Base-by-base conservation (phyloP, 1,139 yeast species). In the Blastobotrys elegans region DNA sequence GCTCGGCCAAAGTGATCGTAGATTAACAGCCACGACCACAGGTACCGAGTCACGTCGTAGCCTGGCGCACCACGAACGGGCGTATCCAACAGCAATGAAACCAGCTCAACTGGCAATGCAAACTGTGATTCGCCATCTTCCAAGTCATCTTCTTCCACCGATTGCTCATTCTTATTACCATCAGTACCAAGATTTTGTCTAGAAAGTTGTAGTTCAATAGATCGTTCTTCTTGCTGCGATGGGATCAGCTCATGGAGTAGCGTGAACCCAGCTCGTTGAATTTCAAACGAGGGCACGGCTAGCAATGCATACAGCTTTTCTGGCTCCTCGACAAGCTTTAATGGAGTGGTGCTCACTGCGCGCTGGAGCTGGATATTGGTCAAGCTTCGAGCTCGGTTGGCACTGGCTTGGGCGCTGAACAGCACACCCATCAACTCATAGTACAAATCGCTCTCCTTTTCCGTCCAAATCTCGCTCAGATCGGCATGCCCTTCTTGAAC, bases 1-100 rank as follows among this genome's bases (percentile, higher is more conserved):
- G 85, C 76, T 50, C 81, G 80, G 47, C 77, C 75, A 60, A 89
- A 85, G 61, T 80, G 81, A 27, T 69, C 70, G 54, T 85, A 74
- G 0, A 85, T 64, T 48, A 87, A 66, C 49, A 69, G 68, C 95
- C 96, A 89, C 39, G 80, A 70, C 81, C 88, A 81, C 40, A 86
- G 59, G 59, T 77, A 85, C 20, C 59, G 29, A 29, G 51, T 26
- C 35, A 67, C 41, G 42, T 60, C 46, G 47, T 51, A 48, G 14
- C 46, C 46, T 4, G 54, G 52, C 16, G 51, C 55, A 24, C 51
- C 50, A 4, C 54, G 53, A 5, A 45, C 44, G 1, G 66, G 62
- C 11, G 51, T 50, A 27, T 56, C 58, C 42, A 56, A 48, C 20
- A 64, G 53, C 38, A 64, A 50, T 10, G 63, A 59, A 20, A 67